phyloP scores from a whole-genome alignment of 1,139 yeast species.

The Pichia sp. region DNA sequence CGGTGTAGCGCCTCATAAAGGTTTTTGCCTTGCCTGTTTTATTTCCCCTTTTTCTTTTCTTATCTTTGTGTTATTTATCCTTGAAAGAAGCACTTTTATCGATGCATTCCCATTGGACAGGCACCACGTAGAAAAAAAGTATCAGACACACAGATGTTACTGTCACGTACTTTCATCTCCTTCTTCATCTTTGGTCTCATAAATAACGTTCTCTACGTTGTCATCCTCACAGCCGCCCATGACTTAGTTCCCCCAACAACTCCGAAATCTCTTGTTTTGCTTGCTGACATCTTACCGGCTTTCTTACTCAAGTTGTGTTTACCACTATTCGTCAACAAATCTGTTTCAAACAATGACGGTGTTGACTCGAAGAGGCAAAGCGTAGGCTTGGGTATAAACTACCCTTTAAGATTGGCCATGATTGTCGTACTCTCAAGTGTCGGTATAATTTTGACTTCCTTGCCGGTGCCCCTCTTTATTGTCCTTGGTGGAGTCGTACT shows the following conservation, averaged over 20 bases:
- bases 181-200: conserved; percentile 84
- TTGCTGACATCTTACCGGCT: conserved; percentile 86
- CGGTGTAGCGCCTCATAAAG: too few relatives aligned
- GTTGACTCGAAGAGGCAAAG: not conserved
- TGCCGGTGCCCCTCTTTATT: conserved; percentile 28
- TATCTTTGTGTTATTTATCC: too few relatives aligned
- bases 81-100: too few relatives aligned
- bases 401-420: conserved; percentile 47
- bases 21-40: not conserved
- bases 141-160: not conserved
- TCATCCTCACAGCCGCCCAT: conserved; percentile 85
- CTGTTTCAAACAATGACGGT: not conserved
- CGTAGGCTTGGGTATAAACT: conserved; percentile 40
- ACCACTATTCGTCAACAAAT: conserved; percentile 69
- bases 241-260: conserved; percentile 79
- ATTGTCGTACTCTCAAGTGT: conserved; percentile 57
- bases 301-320: conserved; percentile 65
- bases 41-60: not conserved
- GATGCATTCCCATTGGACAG: too few relatives aligned
- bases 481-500: conserved; percentile 68
- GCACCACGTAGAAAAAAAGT: not conserved
- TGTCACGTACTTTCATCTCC: conserved; percentile 37
- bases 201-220: conserved; percentile 86
- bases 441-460: conserved; percentile 75
- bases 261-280: conserved; percentile 80